Conservation (phyloP, 306 rosid genomes). For the Rubus parviflorus region DNA sequence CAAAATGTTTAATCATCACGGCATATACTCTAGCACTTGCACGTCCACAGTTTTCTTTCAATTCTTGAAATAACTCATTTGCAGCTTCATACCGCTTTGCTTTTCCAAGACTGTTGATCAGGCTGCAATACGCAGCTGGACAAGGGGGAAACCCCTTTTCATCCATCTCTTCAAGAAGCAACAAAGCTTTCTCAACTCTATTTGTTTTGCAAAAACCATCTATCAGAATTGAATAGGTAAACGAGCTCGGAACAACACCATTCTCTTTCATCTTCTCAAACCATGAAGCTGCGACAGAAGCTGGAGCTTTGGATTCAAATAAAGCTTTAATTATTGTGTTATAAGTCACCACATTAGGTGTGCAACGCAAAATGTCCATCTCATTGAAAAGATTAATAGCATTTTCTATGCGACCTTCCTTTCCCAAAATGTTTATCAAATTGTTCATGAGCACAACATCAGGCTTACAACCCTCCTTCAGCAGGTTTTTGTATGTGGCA, state of each 20-base stretch:
- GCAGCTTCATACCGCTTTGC: conserved; percentile 91
- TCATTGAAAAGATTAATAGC: conserved; percentile 60
- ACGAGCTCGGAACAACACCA: conserved; percentile 71
- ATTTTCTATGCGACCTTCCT: conserved; percentile 61
- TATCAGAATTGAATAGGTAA: conserved; percentile 84
- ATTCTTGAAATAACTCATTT: conserved; percentile 81
- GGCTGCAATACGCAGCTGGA: conserved; percentile 95
- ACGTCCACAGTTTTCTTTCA: conserved; percentile 82
- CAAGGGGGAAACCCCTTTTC: conserved; percentile 94
- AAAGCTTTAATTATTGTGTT: conserved; percentile 74
- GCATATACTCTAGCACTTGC: conserved; percentile 95
- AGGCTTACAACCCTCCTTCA: conserved; percentile 69
- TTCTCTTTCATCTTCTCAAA: conserved; percentile 81
- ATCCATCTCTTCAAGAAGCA: conserved; percentile 99
- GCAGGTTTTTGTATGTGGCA: conserved; percentile 49
- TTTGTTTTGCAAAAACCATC: conserved; percentile 92
- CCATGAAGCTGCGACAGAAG: conserved; percentile 67
- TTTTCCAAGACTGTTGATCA: conserved; percentile 87
- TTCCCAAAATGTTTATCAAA: conserved; percentile 75
- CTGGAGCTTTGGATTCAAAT: conserved; percentile 67
- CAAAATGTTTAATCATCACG: conserved; percentile 93
- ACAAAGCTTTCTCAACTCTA: conserved; percentile 76
- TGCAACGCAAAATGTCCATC: conserved; percentile 58
- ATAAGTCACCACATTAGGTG: conserved; percentile 79
- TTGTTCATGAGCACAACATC: conserved; percentile 83